These are phyloP conservation scores for Lentinula aciculospora DNA, from an alignment of 768 basidiomycete species.

Conservation along the genomic window DNA sequence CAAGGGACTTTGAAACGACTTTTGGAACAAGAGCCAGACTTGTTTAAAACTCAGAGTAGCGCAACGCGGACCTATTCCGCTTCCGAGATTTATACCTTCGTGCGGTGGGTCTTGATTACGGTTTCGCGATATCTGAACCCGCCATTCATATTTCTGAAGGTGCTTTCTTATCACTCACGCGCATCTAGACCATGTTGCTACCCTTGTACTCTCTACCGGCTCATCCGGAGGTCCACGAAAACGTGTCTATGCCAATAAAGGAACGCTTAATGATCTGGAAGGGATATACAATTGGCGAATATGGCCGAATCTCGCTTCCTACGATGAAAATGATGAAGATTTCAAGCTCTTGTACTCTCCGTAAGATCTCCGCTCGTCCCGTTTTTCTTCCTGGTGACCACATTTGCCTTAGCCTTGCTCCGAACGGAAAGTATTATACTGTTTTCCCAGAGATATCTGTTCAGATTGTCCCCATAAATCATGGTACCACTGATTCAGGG, in stretches of 20 bases:
- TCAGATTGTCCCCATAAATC: constrained; percentile 62
- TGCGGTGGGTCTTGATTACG: constrained; percentile 29
- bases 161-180: constrained; percentile 85
- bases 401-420: constrained; percentile 33
- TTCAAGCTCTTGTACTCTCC: constrained; percentile 56
- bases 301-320: constrained; percentile 84
- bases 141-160: constrained; percentile 29
- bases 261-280: constrained; percentile 65
- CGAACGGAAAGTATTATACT: constrained; percentile 46
- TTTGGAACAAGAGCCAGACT: constrained; percentile 44
- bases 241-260: constrained; percentile 53
- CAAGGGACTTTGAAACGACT: constrained; percentile 70
- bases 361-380: constrained; percentile 35
- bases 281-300: constrained; percentile 70
- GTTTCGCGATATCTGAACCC: neutral
- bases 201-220: constrained; percentile 81
- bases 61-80: constrained; percentile 28
- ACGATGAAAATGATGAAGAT: constrained; percentile 56
- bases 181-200: constrained; percentile 86
- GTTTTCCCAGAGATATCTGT: constrained; percentile 57
- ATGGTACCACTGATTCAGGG: constrained; percentile 54
- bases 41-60: constrained; percentile 38
- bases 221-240: constrained; percentile 59
- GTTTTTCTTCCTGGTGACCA: constrained; percentile 9
- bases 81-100: constrained; percentile 48